Evolutionary conservation across 371 early-diverging fungal species (phyloP), one percentile per base, ranked within the genome.

Genomic region (Rhizopus stolonifer): DNA sequence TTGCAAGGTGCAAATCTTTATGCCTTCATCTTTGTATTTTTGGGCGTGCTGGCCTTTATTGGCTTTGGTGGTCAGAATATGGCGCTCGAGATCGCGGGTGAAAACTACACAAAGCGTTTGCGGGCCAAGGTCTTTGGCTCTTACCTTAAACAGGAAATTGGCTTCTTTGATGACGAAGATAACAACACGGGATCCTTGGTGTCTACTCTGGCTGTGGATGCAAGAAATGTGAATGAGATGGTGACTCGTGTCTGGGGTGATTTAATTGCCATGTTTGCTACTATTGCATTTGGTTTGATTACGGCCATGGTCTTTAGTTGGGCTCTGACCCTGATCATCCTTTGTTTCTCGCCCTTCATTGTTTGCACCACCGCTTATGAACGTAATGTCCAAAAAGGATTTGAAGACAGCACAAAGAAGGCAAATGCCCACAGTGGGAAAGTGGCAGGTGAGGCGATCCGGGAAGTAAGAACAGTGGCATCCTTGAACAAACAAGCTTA

Each of bases 141-240:
- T 10, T 72, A 84, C 36, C 54, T 88, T 40, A 55, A 71, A n/a
- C 95, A 94, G 70, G 92, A 94, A 39, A 83, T 93, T 52, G 86
- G 72, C 0, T 96, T 80, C 68, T 95, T 90, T 68, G 96, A 95
- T 69, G 69, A 77, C n/a, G 83, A 84, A 26, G 76, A 79, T 33
- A 84, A 94, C 64, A 78, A 74, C 19, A 79, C 84, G 4, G 94
- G 96, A 29, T 85, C 85, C n/a, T 65, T 95, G 32, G 83, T 90
- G 0, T 70, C 92, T 8, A 79, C 83, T 31, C 76, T 96, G 19
- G 82, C 93, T 9, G 79, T 85, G 10, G 94, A 94, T 60, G 89
- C 94, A 3, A 60, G 65, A 33, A 74, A 77, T 58, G 74, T 83
- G 50, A 69, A 79, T 46, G 76, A 85, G 29, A 56, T 87, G 39